Percentiles rank a stretch among this genome's conserved stretches.
phyloP scores from a whole-genome alignment of 2,329 filamentous ascomycete species.

The Akanthomyces uredinophilus region DNA sequence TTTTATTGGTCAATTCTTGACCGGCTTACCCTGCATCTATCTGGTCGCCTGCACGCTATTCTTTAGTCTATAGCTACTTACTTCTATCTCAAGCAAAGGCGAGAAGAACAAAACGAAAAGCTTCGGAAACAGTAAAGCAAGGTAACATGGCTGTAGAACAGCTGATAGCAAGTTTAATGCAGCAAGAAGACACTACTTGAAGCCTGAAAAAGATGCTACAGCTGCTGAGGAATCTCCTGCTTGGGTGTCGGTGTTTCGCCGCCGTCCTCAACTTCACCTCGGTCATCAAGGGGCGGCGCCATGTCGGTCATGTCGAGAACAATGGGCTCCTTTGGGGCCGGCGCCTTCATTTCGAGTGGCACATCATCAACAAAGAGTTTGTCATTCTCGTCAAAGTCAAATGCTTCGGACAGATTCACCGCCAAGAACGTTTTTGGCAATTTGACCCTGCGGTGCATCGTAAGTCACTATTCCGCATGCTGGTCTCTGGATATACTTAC shows the following conservation, averaged over 20 bases:
- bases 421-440: slow-evolving; percentile 61
- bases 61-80: not conserved
- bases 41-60: not conserved
- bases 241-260: not conserved
- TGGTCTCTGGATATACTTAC: slow-evolving; percentile 45
- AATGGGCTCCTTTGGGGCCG: slow-evolving; percentile 25
- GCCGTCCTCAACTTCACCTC: not conserved
- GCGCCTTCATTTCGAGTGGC: slow-evolving; percentile 43
- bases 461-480: not conserved
- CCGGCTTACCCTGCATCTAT: not conserved
- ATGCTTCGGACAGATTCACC: slow-evolving; percentile 59
- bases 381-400: slow-evolving; percentile 54
- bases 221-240: not conserved
- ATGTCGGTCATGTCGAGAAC: slow-evolving; percentile 1
- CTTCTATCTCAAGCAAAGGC: not conserved
- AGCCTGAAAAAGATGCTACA: not conserved
- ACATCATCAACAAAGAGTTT: slow-evolving; percentile 44
- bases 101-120: not conserved
- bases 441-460: slow-evolving; percentile 48
- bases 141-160: not conserved
- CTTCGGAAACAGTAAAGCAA: too few relatives aligned
- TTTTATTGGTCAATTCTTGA: not conserved
- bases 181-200: not conserved
- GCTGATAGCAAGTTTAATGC: not conserved
- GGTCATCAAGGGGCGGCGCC: not conserved